Conservation (phyloP, 169 alveolate genomes). For the Eimeria necatrix region DNA sequence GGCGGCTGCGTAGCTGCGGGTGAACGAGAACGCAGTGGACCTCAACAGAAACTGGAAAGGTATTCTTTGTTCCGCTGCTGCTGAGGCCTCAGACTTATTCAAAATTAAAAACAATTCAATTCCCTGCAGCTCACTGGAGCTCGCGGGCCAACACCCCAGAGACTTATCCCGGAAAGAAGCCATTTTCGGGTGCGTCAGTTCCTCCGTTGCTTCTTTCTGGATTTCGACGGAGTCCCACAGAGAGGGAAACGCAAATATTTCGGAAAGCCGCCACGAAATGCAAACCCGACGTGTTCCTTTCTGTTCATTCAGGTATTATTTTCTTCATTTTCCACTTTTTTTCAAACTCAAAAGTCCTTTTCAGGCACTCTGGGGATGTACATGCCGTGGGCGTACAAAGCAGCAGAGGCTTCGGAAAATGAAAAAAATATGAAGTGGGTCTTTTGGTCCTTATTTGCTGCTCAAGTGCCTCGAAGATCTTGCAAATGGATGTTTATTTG, state of each 20-base stretch:
- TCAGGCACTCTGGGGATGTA: slow-evolving; percentile 65
- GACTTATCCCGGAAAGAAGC: slow-evolving; percentile 27
- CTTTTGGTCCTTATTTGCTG: too few relatives aligned
- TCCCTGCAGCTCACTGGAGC: slow-evolving; percentile 54
- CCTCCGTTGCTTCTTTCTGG: not conserved
- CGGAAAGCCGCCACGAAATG: slow-evolving; percentile 10
- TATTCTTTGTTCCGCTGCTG: not conserved
- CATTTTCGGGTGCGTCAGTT: slow-evolving; percentile 34
- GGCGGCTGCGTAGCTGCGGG: slow-evolving; percentile 35
- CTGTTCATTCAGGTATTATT: slow-evolving; percentile 59
- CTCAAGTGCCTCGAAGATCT: too few relatives aligned
- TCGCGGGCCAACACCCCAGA: not conserved
- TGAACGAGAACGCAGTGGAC: slow-evolving; percentile 67
- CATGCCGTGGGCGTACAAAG: slow-evolving; percentile 72
- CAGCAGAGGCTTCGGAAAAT: slow-evolving; percentile 14
- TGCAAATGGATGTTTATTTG: too few relatives aligned
- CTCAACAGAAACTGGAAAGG: slow-evolving; percentile 75
- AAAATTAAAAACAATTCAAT: not conserved
- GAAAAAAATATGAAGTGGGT: slow-evolving; percentile 28
- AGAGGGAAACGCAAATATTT: slow-evolving; percentile 50
- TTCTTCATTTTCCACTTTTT: not conserved
- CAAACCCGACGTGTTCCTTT: slow-evolving; percentile 60
- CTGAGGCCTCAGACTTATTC: not conserved
- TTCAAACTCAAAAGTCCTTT: not conserved
- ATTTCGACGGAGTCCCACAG: not conserved